A percentile compares a stretch with the other conserved stretches of the same genome.
Evolutionary conservation across 148 eudicot genomes (phyloP).

Genomic region (Selenicereus undatus): DNA sequence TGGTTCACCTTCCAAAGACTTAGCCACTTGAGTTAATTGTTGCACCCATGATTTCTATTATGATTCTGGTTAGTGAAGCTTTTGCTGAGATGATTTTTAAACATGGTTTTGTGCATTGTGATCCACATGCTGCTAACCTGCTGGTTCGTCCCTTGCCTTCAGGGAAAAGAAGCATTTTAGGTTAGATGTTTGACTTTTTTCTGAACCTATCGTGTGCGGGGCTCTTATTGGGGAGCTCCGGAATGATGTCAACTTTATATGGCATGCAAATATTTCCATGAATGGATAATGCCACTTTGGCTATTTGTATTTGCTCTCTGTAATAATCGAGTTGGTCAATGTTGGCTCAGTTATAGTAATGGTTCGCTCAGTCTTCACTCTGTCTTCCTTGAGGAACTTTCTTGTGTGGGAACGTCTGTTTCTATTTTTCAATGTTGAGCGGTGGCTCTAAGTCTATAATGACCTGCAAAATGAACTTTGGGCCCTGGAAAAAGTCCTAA

Average conservation of each 20-base stretch:
- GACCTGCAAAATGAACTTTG: too few relatives aligned
- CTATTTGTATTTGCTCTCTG: background rate
- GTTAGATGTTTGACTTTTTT: slow-evolving; percentile 32
- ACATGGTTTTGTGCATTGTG: slow-evolving; percentile 99
- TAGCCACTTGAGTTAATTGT: background rate
- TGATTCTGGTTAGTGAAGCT: slow-evolving; percentile 68
- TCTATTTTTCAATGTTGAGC: too few relatives aligned
- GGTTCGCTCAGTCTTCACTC: background rate
- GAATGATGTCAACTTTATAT: background rate
- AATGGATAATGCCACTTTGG: background rate
- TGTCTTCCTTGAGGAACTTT: background rate
- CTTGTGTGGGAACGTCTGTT: background rate
- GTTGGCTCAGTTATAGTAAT: background rate
- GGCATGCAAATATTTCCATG: background rate
- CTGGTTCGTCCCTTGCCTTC: slow-evolving; percentile 82
- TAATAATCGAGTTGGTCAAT: background rate
- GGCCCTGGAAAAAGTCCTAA: too few relatives aligned
- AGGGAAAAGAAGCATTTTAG: slow-evolving; percentile 51
- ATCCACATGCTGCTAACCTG: slow-evolving; percentile 95
- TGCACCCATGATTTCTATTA: background rate
- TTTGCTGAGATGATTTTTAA: slow-evolving; percentile 98
- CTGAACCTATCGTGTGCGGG: background rate
- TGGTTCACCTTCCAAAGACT: background rate
- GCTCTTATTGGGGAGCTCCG: background rate
- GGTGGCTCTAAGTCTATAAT: too few relatives aligned